phyloP scores from a whole-genome alignment of 306 rosid genomes.

The Rosa lucieae region DNA sequence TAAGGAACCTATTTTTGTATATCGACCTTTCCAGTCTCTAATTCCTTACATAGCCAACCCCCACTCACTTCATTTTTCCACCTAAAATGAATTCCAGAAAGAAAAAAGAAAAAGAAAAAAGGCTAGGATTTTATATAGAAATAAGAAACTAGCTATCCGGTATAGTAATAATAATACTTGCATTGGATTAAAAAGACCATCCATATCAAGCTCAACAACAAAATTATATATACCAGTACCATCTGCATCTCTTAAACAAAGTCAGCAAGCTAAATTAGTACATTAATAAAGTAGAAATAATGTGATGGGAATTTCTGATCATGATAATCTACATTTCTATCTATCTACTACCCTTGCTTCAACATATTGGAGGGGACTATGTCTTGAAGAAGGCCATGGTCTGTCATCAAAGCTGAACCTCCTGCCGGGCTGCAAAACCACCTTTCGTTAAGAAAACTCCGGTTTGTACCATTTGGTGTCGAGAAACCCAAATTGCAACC shows the following conservation, averaged over 20 bases:
- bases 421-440: slow-evolving; percentile 37
- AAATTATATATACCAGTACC: slow-evolving; percentile 28
- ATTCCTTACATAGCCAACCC: slow-evolving; percentile 21
- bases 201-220: background rate
- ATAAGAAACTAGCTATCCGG: background rate
- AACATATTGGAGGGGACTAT: slow-evolving; percentile 59
- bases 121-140: background rate
- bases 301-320: background rate
- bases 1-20: slow-evolving; percentile 19
- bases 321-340: background rate
- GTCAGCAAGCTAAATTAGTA: slow-evolving; percentile 36
- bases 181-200: background rate
- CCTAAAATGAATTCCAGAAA: background rate
- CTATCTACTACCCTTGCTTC: slow-evolving; percentile 45
- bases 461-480: background rate
- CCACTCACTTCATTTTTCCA: slow-evolving; percentile 25
- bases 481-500: background rate
- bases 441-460: slow-evolving; percentile 40
- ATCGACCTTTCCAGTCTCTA: slow-evolving; percentile 3
- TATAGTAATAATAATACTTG: background rate
- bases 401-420: slow-evolving; percentile 35
- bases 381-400: slow-evolving; percentile 81
- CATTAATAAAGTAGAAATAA: slow-evolving; percentile 22
- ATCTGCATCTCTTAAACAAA: slow-evolving; percentile 18
- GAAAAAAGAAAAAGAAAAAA: background rate